Evolutionary conservation across 78 protist species (phyloP).

Genomic region (Cavenderia fasciculata): DNA sequence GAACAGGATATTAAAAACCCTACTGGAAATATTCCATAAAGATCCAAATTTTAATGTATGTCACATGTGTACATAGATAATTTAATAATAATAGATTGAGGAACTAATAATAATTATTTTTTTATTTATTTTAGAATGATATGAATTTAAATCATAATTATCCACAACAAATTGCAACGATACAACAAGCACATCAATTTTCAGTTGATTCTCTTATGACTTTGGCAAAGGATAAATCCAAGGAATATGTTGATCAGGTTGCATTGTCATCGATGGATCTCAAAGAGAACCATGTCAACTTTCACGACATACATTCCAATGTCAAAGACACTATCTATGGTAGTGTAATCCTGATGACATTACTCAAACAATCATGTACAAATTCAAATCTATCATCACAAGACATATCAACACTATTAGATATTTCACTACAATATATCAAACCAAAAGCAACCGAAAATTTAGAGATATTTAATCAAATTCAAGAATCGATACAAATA

Average conservation of each 20-base stretch:
- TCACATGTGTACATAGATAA: no score
- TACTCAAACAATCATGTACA: constrained; percentile 10
- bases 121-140: no score
- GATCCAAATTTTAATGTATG: constrained; percentile 10
- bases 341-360: constrained; percentile 1
- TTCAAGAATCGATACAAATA: neutral
- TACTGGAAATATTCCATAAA: constrained; percentile 51
- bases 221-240: neutral
- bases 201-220: no score
- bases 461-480: constrained; percentile 36
- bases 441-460: constrained; percentile 45
- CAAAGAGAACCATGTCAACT: neutral
- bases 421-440: constrained; percentile 3
- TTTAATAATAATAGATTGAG: no score
- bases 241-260: no score
- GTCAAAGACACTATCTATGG: neutral
- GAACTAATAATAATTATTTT: no score
- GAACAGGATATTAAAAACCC: constrained; percentile 26
- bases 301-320: neutral
- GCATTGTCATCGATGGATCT: no score
- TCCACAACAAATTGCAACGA: no score
- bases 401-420: constrained; percentile 35
- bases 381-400: constrained; percentile 24
- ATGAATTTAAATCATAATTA: no score
- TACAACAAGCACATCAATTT: no score